Evolutionary conservation across 192 early-diverging fungal genomes (phyloP), one percentile per base, ranked within the genome.

Genomic region (Phycomyces nitens): DNA sequence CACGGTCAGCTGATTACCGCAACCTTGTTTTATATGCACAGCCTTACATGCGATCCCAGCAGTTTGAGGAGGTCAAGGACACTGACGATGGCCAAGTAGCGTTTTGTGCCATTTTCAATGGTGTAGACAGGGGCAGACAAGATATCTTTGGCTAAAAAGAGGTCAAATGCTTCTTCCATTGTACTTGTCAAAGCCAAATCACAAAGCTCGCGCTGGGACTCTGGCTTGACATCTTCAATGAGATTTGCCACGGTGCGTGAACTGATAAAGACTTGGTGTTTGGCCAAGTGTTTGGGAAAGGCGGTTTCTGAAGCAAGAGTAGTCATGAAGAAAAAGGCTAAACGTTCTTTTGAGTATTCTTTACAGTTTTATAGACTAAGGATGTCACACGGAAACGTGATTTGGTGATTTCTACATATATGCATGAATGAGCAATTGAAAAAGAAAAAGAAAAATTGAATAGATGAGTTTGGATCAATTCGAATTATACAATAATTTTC

Each of bases 151-250:
- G 73, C 66, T 10, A 77, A 62, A 6, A 84, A 69, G 12, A 80
- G 64, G 58, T 85, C 74, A 77, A 85, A 83, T 20, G 78, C 81
- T 24, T 80, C 68, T 66, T 85, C 83, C 8, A 85, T 66, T 1
- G 81, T 82, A 21, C 77, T 73, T 1, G 56, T 77, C 26, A 75
- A 62, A 23, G 76, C 74, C 38, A 85, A 73, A 66, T 85, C 81
- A 27, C 81, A 71, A 18, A 85, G 49, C 4, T 26, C 20, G 22
- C 68, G 59, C 18, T 40, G 29, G 0, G 56, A 27, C 22, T 11
- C 21, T 5, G 54, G 68, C 42, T 69, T 69, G 42, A 47, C 18
- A 18, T 18, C 18, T 47, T 44, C 21, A n/a, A 69, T 2, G 10
- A 69, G 59, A 57, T 69, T 39, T 10, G 0, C 55, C 23, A 69